These are phyloP conservation scores for Seiridium unicorne DNA, from an alignment of 2,329 filamentous ascomycete genomes.

Conservation along the genomic window DNA sequence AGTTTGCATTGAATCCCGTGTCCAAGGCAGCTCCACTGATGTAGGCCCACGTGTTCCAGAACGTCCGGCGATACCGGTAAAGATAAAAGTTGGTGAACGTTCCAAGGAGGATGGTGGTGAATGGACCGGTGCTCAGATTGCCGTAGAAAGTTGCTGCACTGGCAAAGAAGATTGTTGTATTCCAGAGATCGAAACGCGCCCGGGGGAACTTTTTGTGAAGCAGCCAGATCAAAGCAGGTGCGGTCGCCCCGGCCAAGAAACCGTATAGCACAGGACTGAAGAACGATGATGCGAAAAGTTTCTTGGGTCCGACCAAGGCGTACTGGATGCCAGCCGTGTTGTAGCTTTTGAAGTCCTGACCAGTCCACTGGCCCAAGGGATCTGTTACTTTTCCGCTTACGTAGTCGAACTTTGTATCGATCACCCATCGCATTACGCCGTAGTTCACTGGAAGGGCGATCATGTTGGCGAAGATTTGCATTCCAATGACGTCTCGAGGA, in stretches of 20 bases:
- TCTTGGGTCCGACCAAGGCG: slow-evolving; percentile 52
- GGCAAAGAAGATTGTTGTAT: slow-evolving; percentile 62
- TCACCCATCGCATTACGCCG: slow-evolving; percentile 58
- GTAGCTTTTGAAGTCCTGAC: slow-evolving; percentile 47
- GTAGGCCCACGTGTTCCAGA: slow-evolving; percentile 62
- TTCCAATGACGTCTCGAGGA: slow-evolving; percentile 58
- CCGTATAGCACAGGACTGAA: slow-evolving; percentile 50
- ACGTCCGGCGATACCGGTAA: slow-evolving; percentile 52
- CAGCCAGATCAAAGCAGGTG: slow-evolving; percentile 45
- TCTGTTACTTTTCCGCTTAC: slow-evolving; percentile 49
- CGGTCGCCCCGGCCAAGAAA: slow-evolving; percentile 47
- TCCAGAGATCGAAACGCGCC: slow-evolving; percentile 55
- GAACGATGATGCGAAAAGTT: slow-evolving; percentile 46
- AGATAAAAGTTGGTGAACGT: slow-evolving; percentile 60
- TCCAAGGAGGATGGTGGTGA: slow-evolving; percentile 56
- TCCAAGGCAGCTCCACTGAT: slow-evolving; percentile 61
- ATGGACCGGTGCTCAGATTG: slow-evolving; percentile 59
- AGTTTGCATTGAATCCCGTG: slow-evolving; percentile 60
- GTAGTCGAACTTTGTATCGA: slow-evolving; percentile 55
- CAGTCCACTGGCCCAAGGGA: slow-evolving; percentile 61
- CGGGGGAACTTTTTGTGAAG: slow-evolving; percentile 53
- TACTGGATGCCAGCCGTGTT: slow-evolving; percentile 59
- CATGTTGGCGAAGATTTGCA: slow-evolving; percentile 57
- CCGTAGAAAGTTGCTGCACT: slow-evolving; percentile 56
- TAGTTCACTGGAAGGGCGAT: slow-evolving; percentile 62